Evolutionary conservation across 176 grass and related monocot genomes (phyloP).

Genomic region (Aegilops longissima): DNA sequence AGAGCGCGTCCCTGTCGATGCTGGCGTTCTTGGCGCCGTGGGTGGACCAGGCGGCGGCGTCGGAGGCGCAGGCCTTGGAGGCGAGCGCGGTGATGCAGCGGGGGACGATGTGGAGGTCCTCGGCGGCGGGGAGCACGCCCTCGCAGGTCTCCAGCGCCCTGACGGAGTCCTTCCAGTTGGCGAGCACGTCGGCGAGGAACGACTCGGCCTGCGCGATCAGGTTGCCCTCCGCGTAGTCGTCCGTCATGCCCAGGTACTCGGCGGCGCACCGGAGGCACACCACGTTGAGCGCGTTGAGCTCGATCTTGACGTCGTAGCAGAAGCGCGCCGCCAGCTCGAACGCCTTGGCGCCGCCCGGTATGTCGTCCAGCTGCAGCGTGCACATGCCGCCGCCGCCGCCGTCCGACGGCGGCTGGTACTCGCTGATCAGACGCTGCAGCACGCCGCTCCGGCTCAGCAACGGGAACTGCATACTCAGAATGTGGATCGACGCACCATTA

Average conservation of each 20-base stretch:
- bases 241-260: slow-evolving; percentile 78
- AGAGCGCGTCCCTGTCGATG: slow-evolving; percentile 39
- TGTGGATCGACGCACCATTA: too few relatives aligned
- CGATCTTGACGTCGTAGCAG: slow-evolving; percentile 86
- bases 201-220: slow-evolving; percentile 73
- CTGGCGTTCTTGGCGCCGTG: neutral
- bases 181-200: slow-evolving; percentile 59
- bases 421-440: slow-evolving; percentile 66
- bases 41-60: slow-evolving; percentile 15
- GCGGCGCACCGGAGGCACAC: slow-evolving; percentile 73
- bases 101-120: slow-evolving; percentile 66
- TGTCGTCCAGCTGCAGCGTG: slow-evolving; percentile 66
- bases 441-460: slow-evolving; percentile 74
- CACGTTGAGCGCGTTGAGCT: slow-evolving; percentile 72
- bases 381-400: slow-evolving; percentile 47
- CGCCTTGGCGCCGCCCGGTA: slow-evolving; percentile 83
- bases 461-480: slow-evolving; percentile 46
- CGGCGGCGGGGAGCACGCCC: slow-evolving; percentile 54
- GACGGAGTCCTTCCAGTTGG: slow-evolving; percentile 81
- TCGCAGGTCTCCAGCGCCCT: slow-evolving; percentile 81
- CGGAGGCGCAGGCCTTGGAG: slow-evolving; percentile 47
- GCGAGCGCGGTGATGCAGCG: slow-evolving; percentile 80
- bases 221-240: slow-evolving; percentile 78
- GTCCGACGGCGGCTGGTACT: slow-evolving; percentile 34
- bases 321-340: slow-evolving; percentile 80